Conservation (phyloP, 352 stramenopile species). For the Blastocystis sp. region DNA sequence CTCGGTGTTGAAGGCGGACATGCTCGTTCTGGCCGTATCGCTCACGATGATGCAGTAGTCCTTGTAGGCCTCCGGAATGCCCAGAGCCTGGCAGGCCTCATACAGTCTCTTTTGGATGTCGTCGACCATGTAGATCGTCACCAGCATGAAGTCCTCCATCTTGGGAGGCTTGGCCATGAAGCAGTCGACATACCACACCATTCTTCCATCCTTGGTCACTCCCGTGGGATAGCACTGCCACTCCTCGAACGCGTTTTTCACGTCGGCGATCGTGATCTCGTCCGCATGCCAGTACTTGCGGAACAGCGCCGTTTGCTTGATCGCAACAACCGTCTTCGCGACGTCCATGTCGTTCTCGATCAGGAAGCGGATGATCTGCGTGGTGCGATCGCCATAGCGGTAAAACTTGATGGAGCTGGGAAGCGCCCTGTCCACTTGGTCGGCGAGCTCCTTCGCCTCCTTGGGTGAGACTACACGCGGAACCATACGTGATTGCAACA, state of each 20-base stretch:
- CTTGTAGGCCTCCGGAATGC: constrained; percentile 44
- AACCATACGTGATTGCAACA: too few relatives aligned
- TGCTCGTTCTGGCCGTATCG: constrained; percentile 12
- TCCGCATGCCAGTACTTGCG: constrained; percentile 67
- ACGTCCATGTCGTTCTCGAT: constrained; percentile 69
- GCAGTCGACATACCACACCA: constrained; percentile 34
- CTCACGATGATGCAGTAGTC: constrained; percentile 58
- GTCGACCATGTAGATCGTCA: constrained; percentile 48
- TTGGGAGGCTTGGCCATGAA: background rate
- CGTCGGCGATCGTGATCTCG: constrained; percentile 62
- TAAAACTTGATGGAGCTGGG: constrained; percentile 36
- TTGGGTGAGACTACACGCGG: constrained; percentile 25
- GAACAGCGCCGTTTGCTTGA: constrained; percentile 67
- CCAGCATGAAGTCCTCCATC: constrained; percentile 65
- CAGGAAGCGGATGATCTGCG: constrained; percentile 64
- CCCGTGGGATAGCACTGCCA: constrained; percentile 59
- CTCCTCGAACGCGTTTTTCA: constrained; percentile 50
- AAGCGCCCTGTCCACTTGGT: constrained; percentile 33
- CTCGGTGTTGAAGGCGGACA: constrained; percentile 5
- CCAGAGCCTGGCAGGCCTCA: constrained; percentile 24
- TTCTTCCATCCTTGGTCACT: constrained; percentile 56
- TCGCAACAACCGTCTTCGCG: constrained; percentile 56
- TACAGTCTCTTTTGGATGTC: constrained; percentile 61
- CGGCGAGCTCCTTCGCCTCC: constrained; percentile 37
- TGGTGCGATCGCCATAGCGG: constrained; percentile 59